Conservation (phyloP, 2,329 filamentous ascomycete genomes). For the Scedosporium boydii region DNA sequence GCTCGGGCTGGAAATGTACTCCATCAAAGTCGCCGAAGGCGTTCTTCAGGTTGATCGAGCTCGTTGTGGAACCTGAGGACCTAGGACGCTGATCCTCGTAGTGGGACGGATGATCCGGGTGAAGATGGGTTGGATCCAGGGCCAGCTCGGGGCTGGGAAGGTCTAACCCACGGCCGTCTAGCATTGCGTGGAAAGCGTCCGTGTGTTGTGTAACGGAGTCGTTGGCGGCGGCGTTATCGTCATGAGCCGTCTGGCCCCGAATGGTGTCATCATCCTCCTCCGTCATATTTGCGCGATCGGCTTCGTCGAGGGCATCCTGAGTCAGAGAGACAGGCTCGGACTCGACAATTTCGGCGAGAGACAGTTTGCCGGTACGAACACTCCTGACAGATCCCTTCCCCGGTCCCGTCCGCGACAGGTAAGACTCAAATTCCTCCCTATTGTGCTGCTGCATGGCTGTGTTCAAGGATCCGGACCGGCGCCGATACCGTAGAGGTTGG, state of each 20-base stretch:
- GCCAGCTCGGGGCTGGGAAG: neutral
- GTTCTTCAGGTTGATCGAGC: slow-evolving; percentile 52
- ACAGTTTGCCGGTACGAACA: slow-evolving; percentile 38
- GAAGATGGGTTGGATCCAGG: neutral
- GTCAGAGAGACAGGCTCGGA: slow-evolving; percentile 43
- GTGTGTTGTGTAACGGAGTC: slow-evolving; percentile 16
- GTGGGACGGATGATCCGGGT: neutral
- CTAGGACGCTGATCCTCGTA: slow-evolving; percentile 17
- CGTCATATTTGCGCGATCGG: slow-evolving; percentile 30
- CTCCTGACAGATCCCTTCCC: slow-evolving; percentile 45
- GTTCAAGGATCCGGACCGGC: slow-evolving; percentile 4
- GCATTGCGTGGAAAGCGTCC: slow-evolving; percentile 24
- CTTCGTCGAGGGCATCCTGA: slow-evolving; percentile 42
- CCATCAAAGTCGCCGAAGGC: slow-evolving; percentile 78
- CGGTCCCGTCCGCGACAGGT: slow-evolving; percentile 41
- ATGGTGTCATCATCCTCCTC: slow-evolving; percentile 29
- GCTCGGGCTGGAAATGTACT: slow-evolving; percentile 59
- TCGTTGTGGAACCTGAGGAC: slow-evolving; percentile 50
- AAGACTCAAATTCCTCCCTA: slow-evolving; percentile 17
- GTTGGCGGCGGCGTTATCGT: neutral
- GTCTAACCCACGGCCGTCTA: slow-evolving; percentile 11
- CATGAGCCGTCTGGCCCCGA: slow-evolving; percentile 16
- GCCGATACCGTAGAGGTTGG: neutral
- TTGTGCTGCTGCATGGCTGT: slow-evolving; percentile 17
- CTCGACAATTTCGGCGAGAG: slow-evolving; percentile 48